A percentile compares a stretch with the other conserved stretches of the same genome.
Conservation (phyloP, 2,329 filamentous ascomycete genomes). For the Diaporthe nobilis region DNA sequence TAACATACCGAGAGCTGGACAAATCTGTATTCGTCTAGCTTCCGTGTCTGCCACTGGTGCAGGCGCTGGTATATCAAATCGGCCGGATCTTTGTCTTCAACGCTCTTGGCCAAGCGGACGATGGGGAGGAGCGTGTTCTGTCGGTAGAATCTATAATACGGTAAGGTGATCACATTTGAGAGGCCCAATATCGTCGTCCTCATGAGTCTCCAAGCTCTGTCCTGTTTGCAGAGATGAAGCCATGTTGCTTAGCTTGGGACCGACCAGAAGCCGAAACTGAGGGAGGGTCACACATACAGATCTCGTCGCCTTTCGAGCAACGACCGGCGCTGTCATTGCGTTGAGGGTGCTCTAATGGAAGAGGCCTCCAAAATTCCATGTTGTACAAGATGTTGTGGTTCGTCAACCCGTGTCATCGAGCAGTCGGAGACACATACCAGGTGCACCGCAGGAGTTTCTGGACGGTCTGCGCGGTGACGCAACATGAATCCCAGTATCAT, state of each 20-base stretch:
- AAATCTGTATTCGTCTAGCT: conserved; percentile 15
- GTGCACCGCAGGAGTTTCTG: background rate
- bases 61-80: conserved; percentile 5
- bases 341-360: background rate
- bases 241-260: background rate
- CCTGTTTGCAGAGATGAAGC: background rate
- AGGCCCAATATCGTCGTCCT: background rate
- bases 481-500: background rate
- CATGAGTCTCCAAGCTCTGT: background rate
- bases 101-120: background rate
- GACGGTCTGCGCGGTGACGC: background rate
- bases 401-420: background rate
- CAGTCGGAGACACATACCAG: background rate
- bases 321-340: background rate
- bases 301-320: background rate
- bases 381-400: background rate
- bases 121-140: conserved; percentile 21
- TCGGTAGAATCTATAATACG: conserved; percentile 19
- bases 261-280: background rate
- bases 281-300: background rate
- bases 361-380: background rate
- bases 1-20: conserved; percentile 9
- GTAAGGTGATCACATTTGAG: background rate
- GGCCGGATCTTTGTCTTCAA: background rate
- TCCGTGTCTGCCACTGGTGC: conserved; percentile 13